Conservation (phyloP, 345 rosid species). For the Hypericum androsaemum region DNA sequence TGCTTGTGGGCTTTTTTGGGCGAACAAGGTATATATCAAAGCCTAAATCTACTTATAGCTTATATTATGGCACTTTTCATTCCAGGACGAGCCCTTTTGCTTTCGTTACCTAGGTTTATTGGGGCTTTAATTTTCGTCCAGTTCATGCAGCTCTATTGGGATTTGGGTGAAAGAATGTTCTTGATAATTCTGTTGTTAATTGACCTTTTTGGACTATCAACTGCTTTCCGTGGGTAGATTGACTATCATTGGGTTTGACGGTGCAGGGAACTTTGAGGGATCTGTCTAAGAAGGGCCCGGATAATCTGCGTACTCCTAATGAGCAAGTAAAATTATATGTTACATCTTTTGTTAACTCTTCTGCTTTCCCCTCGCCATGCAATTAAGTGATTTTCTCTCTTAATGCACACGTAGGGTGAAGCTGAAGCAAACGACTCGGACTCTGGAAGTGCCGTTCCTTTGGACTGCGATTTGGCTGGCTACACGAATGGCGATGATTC, state of each 20-base stretch:
- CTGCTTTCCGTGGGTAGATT: too few species aligned
- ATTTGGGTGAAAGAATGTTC: too few species aligned
- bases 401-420: constrained; percentile 31
- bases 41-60: background rate
- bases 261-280: constrained; percentile 62
- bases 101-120: too few species aligned
- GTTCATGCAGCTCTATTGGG: too few species aligned
- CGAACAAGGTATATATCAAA: constrained; percentile 51
- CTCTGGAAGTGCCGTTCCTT: constrained; percentile 27
- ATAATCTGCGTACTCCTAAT: constrained; percentile 30
- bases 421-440: constrained; percentile 39
- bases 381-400: background rate
- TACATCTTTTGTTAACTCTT: background rate
- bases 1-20: constrained; percentile 98
- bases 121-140: too few species aligned
- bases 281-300: constrained; percentile 49
- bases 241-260: constrained; percentile 4
- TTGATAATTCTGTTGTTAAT: too few species aligned
- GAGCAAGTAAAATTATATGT: constrained; percentile 32
- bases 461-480: constrained; percentile 29
- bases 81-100: too few species aligned
- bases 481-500: constrained; percentile 37
- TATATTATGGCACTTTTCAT: background rate
- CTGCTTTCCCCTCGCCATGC: background rate
- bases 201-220: too few species aligned